Evolutionary conservation across 2,329 filamentous ascomycete genomes (phyloP).

Genomic region (Ophiostoma sp.): DNA sequence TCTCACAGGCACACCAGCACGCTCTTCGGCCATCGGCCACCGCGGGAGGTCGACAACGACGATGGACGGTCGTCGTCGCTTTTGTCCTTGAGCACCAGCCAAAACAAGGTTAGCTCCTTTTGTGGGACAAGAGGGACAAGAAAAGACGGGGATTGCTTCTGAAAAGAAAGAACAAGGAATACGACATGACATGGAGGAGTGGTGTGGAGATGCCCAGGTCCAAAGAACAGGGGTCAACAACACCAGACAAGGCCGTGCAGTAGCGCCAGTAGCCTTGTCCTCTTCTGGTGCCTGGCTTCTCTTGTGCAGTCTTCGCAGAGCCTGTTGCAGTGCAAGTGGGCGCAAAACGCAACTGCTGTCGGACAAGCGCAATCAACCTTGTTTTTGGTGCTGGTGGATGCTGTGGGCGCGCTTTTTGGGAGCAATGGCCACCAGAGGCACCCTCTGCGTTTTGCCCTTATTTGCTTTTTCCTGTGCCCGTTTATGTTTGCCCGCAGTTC

Average conservation of each 20-base stretch:
- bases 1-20: not conserved
- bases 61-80: not conserved
- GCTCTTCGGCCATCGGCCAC: not conserved
- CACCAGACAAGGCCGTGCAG: constrained; percentile 13
- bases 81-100: not conserved
- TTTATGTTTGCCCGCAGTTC: not conserved
- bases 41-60: not conserved
- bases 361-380: constrained; percentile 6
- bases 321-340: constrained; percentile 5
- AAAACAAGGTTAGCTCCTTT: constrained; percentile 2
- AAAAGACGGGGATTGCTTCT: not conserved
- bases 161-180: not conserved
- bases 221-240: not conserved
- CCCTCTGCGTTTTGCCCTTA: not conserved
- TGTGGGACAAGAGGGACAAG: not conserved
- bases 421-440: not conserved
- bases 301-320: not conserved
- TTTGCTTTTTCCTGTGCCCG: not conserved
- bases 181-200: not conserved
- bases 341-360: constrained; percentile 9
- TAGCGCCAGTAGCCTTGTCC: constrained; percentile 14
- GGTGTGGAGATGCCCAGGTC: not conserved
- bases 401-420: not conserved
- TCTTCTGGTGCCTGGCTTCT: not conserved
- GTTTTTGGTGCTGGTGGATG: not conserved